Base-by-base conservation (phyloP, 441 rosid species). In the Jatropha podagrica region DNA sequence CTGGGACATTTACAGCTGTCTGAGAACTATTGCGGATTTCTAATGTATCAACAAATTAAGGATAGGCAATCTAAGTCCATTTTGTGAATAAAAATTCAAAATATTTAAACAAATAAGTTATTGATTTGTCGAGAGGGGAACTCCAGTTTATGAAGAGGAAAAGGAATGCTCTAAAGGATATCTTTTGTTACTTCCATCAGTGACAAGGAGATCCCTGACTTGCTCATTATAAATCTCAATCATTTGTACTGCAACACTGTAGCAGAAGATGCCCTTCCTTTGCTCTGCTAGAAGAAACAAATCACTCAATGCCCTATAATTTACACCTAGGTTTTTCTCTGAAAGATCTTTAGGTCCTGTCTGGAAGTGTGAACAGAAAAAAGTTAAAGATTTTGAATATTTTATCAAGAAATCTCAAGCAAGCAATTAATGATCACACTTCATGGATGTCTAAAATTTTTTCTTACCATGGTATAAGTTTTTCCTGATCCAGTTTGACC, bases 221-320 rank as follows among this genome's bases (percentile, higher is more conserved):
- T 95, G 99, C 82, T 95, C 98, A 61, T 95, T 95, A 77, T 95
- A 92, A 71, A 95, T 95, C 85, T 95, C 99, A 67, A 92, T 92
- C 99, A 95, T 93, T 81, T 95, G 99, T 66, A 95, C 99, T 73
- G 97, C 90, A 72, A 95, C 92, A 70, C 85, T 89, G 44, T 95
- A 95, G 79, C 83, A 75, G 78, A 93, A 90, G 42, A 87, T 82
- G 79, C 90, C 96, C 80, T 82, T 91, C 81, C 99, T 89, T 81
- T 95, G 97, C 78, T 89, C 92, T 20, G 95, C 93, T 65, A 95
- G 85, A 78, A 85, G 82, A 83, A 95, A 95, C 81, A 95, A 82
- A 77, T 95, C 99, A 14, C 98, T 81, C 70, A 95, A 81, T 23
- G 99, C 99, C 79, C 99, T 88, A 72, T 93, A 95, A 75, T 95